Conservation (phyloP, 768 basidiomycete species). For the Mycena floridula region DNA sequence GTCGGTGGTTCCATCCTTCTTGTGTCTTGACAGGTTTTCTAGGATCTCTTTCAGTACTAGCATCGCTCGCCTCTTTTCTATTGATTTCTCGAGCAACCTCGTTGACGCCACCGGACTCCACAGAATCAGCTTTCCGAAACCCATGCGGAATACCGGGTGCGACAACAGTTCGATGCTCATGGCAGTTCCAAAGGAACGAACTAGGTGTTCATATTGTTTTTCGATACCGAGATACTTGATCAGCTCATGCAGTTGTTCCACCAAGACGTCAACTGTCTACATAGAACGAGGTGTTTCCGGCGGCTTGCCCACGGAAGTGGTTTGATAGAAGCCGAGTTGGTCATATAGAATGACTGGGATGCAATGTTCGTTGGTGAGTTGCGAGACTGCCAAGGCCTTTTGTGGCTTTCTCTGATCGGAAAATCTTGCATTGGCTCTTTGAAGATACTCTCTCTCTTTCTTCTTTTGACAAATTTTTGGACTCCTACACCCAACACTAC, state of each 20-base stretch:
- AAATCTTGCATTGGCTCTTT: no score
- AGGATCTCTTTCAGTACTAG: conserved; percentile 27
- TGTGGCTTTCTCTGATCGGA: no score
- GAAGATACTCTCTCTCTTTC: no score
- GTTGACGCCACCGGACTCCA: conserved; percentile 29
- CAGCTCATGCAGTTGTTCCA: neutral
- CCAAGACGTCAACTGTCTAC: neutral
- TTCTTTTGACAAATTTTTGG: no score
- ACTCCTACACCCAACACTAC: no score
- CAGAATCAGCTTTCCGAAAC: conserved; percentile 21
- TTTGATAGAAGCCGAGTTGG: neutral
- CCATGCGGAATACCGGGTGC: neutral
- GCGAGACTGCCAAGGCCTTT: no score
- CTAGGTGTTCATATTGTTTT: neutral
- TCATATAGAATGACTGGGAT: neutral
- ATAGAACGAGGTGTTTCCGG: neutral
- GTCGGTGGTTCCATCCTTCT: conserved; percentile 27
- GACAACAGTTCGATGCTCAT: no score
- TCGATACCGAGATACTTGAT: neutral
- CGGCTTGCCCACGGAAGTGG: neutral
- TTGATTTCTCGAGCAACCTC: conserved; percentile 25
- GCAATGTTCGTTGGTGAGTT: neutral
- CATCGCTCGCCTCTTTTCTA: conserved; percentile 17
- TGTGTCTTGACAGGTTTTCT: conserved; percentile 27
- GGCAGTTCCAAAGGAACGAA: neutral